These are phyloP conservation scores for Gossypium turneri DNA, from an alignment of 345 rosid genomes.

Conservation along the genomic window DNA sequence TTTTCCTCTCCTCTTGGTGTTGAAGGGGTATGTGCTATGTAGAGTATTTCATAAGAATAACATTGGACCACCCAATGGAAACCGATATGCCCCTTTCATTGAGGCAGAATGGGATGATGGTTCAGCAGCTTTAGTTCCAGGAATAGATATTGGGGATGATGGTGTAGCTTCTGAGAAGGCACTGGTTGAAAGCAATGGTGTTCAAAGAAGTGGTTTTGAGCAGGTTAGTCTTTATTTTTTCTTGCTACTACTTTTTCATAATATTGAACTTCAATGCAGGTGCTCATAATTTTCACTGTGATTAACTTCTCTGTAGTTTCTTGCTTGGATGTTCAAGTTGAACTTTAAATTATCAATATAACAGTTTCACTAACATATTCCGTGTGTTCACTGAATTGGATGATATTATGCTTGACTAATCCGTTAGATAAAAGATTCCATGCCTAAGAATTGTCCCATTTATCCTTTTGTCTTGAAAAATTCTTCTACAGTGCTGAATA, in stretches of 20 bases:
- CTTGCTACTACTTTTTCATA: background rate
- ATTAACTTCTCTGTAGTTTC: too few relatives aligned
- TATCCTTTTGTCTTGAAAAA: background rate
- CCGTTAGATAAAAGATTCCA: background rate
- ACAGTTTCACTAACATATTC: background rate
- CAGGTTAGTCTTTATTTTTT: constrained; percentile 41
- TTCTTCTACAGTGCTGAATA: background rate
- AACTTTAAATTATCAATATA: background rate
- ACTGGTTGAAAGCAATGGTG: constrained; percentile 22
- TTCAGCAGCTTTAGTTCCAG: constrained; percentile 46
- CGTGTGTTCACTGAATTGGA: background rate
- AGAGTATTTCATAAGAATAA: constrained; percentile 86
- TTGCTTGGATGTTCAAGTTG: background rate
- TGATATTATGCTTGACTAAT: background rate
- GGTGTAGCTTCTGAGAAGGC: constrained; percentile 11
- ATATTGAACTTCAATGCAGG: background rate
- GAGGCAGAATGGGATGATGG: constrained; percentile 83
- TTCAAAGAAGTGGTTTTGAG: constrained; percentile 24
- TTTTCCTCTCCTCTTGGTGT: constrained; percentile 22
- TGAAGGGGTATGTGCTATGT: constrained; percentile 74
- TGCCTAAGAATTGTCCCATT: background rate
- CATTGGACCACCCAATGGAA: constrained; percentile 88
- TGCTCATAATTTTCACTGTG: too few relatives aligned
- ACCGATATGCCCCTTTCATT: constrained; percentile 69
- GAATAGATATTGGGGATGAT: constrained; percentile 47